Evolutionary conservation across 345 rosid genomes (phyloP), one percentile per base, ranked within the genome.

Genomic region (Arabidopsis thaliana): DNA sequence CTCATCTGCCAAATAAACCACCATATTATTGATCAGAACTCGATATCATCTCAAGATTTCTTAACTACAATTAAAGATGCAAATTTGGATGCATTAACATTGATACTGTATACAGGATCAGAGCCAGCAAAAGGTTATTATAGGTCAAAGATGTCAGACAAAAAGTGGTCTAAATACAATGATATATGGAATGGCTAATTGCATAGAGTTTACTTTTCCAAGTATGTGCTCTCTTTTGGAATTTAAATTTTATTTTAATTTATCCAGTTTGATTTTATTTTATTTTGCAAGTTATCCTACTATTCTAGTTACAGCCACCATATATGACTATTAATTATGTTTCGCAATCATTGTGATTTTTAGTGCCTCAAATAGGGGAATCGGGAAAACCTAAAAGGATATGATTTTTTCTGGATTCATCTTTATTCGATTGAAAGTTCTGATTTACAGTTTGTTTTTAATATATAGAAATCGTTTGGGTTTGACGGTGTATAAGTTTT

Each of bases 1-100:
- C 33, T 73, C 84, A 73, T 85, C 91, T 85, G 83, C 68, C 30
- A 38, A 40, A 57, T 13, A 0, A 20, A 7, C 9, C 4, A 64
- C 34, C 22, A 13, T 4, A 23, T 12, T 44, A 6, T 62, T 2
- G n/a, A 8, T 7, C 13, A 13, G 7, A 60, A 40, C 2, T 41
- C 13, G 12, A 11, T 20, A 58, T 36, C 24, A 32, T 56, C 24
- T 32, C 5, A 32, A 28, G 7, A 2, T 59, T 20, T 8, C 30
- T 20, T 36, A 11, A 59, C 3, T 7, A 1, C 37, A 59, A 58
- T 0, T 7, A 36, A 8, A 16, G 4, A 34, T 34, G 40, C 24
- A 7, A 58, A 12, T 5, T 5, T 28, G 25, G 7, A 53, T 33
- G 25, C 23, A 33, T 32, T 56, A 23, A 52, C 57, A 24, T 53